A percentile compares a stretch with the other conserved stretches of the same genome.
phyloP scores from a whole-genome alignment of 148 eudicot genomes.

The Rheum nobile region DNA sequence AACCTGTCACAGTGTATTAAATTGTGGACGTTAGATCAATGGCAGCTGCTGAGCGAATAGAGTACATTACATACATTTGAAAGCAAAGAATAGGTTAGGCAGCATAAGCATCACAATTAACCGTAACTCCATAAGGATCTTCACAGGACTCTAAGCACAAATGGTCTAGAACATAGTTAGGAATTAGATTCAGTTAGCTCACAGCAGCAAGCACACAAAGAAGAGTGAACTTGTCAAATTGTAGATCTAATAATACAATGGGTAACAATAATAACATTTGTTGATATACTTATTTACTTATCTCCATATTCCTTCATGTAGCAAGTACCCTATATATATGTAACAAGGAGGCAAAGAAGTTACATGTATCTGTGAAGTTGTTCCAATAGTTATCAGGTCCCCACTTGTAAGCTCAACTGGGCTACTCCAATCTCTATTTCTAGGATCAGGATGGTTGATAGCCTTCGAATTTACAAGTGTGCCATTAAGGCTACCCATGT shows the following conservation, averaged over 20 bases:
- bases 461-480: too few species aligned
- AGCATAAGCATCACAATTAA: not conserved
- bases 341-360: too few species aligned
- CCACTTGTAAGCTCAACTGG: too few species aligned
- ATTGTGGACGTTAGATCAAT: not conserved
- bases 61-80: not conserved
- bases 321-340: too few species aligned
- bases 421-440: too few species aligned
- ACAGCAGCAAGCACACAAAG: not conserved
- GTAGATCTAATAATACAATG: not conserved
- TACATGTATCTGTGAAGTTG: too few species aligned
- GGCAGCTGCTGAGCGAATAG: not conserved
- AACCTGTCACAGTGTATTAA: too few species aligned
- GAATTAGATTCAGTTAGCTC: not conserved
- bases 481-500: too few species aligned
- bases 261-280: not conserved
- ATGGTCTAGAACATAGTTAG: not conserved
- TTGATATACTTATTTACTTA: not conserved
- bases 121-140: not conserved
- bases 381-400: too few species aligned
- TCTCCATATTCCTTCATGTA: not conserved
- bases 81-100: not conserved
- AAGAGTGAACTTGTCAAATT: not conserved
- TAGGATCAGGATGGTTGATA: too few species aligned
- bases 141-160: not conserved